A percentile compares a stretch with the other conserved stretches of the same genome.
Conservation (phyloP, 352 stramenopile genomes). For the Hyaloperonospora arabidopsidis region DNA sequence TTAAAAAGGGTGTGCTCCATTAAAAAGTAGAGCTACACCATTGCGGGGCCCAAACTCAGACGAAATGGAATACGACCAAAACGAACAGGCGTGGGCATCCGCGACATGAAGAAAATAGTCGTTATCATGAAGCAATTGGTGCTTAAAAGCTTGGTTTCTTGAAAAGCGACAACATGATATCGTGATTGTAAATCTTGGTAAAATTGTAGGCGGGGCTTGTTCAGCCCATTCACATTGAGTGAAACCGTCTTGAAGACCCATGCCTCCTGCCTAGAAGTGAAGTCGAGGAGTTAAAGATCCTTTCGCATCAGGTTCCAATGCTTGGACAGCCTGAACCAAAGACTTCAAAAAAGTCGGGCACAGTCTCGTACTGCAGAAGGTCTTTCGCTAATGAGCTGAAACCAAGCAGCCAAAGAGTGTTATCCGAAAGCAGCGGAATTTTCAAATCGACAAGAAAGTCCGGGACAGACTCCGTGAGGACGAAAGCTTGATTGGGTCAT, state of each 20-base stretch:
- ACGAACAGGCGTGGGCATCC: not conserved
- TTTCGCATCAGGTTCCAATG: not conserved
- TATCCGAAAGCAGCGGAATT: not conserved
- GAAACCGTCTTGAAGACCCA: not conserved
- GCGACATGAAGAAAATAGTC: not conserved
- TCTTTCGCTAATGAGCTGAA: constrained; percentile 1
- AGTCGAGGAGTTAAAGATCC: not conserved
- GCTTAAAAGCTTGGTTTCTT: constrained; percentile 8
- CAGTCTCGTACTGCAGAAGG: not conserved
- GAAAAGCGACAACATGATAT: constrained; percentile 5
- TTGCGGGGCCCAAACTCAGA: not conserved
- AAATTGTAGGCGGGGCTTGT: not conserved
- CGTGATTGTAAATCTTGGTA: not conserved
- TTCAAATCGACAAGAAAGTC: not conserved
- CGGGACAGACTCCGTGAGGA: not conserved
- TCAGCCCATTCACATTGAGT: not conserved
- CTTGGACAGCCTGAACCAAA: not conserved
- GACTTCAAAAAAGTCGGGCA: not conserved
- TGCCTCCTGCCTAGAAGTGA: not conserved
- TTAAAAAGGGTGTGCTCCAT: not conserved
- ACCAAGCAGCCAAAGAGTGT: not conserved
- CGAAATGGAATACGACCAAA: constrained; percentile 1
- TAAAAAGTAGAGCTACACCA: not conserved
- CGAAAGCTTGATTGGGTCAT: not conserved
- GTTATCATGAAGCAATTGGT: not conserved